Conservation (phyloP, 176 grass and related monocot species). For the Raddia distichophylla region DNA sequence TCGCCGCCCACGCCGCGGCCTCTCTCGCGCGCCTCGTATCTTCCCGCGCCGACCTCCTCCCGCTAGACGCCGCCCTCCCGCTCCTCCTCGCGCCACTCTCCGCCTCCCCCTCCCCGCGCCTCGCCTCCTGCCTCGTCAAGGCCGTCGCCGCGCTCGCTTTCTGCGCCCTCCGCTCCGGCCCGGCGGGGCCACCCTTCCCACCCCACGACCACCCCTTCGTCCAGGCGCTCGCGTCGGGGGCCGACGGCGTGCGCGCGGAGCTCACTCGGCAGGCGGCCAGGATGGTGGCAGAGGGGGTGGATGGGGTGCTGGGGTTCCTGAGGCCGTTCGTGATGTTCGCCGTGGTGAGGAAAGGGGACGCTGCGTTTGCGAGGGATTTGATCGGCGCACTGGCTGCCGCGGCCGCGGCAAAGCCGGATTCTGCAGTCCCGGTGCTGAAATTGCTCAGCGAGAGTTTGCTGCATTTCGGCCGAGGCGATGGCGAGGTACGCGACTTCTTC, state of each 20-base stretch:
- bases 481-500: slow-evolving; percentile 33
- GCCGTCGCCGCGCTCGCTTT: slow-evolving; percentile 45
- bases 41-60: slow-evolving; percentile 43
- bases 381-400: slow-evolving; percentile 50
- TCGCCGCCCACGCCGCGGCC: slow-evolving; percentile 18
- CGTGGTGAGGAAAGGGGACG: slow-evolving; percentile 53
- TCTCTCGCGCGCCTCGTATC: slow-evolving; percentile 49
- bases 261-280: slow-evolving; percentile 53
- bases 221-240: slow-evolving; percentile 52
- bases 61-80: slow-evolving; percentile 28
- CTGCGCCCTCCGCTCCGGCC: slow-evolving; percentile 46
- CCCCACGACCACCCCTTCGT: slow-evolving; percentile 67
- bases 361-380: slow-evolving; percentile 57
- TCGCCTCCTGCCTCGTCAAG: slow-evolving; percentile 51
- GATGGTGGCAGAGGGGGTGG: slow-evolving; percentile 51
- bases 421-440: slow-evolving; percentile 48
- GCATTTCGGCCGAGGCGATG: slow-evolving; percentile 50
- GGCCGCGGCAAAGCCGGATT: slow-evolving; percentile 32
- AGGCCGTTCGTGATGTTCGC: slow-evolving; percentile 63
- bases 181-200: slow-evolving; percentile 13
- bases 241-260: slow-evolving; percentile 46
- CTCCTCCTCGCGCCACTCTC: slow-evolving; percentile 51
- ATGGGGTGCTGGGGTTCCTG: slow-evolving; percentile 43
- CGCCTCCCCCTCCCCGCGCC: slow-evolving; percentile 32
- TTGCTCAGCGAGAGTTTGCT: slow-evolving; percentile 56